phyloP scores from a whole-genome alignment of 1,284 basidiomycete species.

The Fereydounia khargensis region DNA sequence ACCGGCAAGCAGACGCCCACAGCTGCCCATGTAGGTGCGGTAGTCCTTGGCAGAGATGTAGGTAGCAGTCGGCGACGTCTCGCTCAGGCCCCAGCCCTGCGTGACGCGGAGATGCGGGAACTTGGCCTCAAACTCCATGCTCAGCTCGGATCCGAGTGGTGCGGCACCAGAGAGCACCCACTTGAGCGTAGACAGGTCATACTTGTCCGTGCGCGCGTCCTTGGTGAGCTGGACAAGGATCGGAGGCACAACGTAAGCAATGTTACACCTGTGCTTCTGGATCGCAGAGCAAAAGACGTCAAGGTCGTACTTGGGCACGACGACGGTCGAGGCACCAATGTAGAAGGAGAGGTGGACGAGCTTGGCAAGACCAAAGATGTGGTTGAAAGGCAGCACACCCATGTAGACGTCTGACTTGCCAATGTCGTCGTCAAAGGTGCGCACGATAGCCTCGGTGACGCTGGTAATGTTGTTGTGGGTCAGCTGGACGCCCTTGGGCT shows the following conservation, averaged over 20 bases:
- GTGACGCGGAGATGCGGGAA: conserved; percentile 58
- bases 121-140: conserved; percentile 63
- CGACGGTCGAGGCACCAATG: conserved; percentile 65
- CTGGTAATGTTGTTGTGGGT: conserved; percentile 47
- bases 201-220: conserved; percentile 72
- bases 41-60: conserved; percentile 30
- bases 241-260: conserved; percentile 75
- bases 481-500: conserved; percentile 53
- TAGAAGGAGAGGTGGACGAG: conserved; percentile 67
- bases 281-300: conserved; percentile 68
- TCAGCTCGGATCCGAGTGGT: conserved; percentile 69
- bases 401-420: conserved; percentile 22
- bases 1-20: conserved; percentile 73
- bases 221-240: conserved; percentile 73
- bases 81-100: conserved; percentile 71
- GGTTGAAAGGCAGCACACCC: conserved; percentile 44
- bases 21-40: conserved; percentile 42
- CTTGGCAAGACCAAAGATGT: conserved; percentile 61
- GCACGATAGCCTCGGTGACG: conserved; percentile 28
- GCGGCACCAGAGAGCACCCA: conserved; percentile 76
- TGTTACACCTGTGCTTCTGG: conserved; percentile 68
- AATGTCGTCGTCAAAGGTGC: conserved; percentile 24
- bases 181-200: conserved; percentile 68
- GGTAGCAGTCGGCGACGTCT: conserved; percentile 67
- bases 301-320: conserved; percentile 74